Evolutionary conservation across 1,139 yeast genomes (phyloP).

Genomic region (Geotrichum histeridarum): DNA sequence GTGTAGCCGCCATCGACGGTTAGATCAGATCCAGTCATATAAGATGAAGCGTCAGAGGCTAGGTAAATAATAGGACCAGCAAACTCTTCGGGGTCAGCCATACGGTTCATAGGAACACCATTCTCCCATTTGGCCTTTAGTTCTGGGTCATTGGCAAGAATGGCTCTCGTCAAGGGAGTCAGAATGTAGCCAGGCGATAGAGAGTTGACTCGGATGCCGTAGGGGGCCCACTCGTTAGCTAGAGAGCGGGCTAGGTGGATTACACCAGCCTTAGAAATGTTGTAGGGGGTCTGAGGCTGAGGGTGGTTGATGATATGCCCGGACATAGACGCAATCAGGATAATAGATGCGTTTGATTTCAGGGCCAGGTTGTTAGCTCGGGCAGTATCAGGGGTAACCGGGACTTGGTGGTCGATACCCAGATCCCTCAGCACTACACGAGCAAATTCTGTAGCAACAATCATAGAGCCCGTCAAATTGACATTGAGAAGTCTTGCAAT

Average conservation of each 20-base stretch:
- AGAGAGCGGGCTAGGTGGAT: constrained; percentile 70
- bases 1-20: constrained; percentile 82
- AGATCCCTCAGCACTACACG: constrained; percentile 55
- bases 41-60: constrained; percentile 68
- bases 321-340: constrained; percentile 80
- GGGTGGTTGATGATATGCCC: constrained; percentile 80
- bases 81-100: constrained; percentile 73
- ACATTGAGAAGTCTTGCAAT: constrained; percentile 68
- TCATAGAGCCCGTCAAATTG: constrained; percentile 69
- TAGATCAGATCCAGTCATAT: constrained; percentile 76
- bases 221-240: constrained; percentile 81
- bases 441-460: constrained; percentile 61
- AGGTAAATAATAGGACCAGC: constrained; percentile 73
- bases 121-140: constrained; percentile 56
- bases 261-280: constrained; percentile 82
- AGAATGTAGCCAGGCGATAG: constrained; percentile 77
- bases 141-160: constrained; percentile 48
- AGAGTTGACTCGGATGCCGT: constrained; percentile 71
- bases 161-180: constrained; percentile 59
- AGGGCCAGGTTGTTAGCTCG: background rate
- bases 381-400: background rate
- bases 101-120: constrained; percentile 70
- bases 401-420: background rate
- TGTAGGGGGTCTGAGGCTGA: constrained; percentile 79
- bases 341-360: constrained; percentile 52